Evolutionary conservation across 306 rosid species (phyloP).

Genomic region (Comarum palustre): DNA sequence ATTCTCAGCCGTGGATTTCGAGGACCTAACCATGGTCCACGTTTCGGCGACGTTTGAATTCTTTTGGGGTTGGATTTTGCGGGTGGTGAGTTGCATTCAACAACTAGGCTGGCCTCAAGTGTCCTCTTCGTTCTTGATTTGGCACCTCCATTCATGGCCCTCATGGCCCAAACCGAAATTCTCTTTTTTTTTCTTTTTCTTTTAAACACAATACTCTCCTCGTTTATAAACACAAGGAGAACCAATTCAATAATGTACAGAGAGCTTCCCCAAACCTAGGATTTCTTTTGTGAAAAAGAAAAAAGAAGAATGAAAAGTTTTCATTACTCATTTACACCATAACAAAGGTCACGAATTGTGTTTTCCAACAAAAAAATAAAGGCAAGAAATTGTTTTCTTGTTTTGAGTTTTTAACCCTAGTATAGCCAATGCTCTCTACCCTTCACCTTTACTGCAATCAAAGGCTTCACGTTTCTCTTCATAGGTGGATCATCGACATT

Average conservation of each 20-base stretch:
- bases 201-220: background rate
- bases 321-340: background rate
- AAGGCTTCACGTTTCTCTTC: no score
- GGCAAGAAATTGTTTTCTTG: background rate
- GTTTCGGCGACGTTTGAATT: conserved; percentile 22
- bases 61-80: conserved; percentile 37
- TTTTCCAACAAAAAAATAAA: no score
- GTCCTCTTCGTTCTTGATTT: conserved; percentile 14
- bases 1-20: conserved; percentile 34
- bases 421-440: background rate
- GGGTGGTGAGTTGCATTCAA: conserved; percentile 48
- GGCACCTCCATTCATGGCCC: conserved; percentile 11
- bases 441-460: background rate
- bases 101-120: conserved; percentile 33
- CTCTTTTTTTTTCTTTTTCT: background rate
- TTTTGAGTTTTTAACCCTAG: background rate
- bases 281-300: background rate
- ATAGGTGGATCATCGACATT: no score
- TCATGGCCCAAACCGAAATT: background rate
- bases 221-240: background rate
- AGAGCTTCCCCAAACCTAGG: background rate
- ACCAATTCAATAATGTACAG: background rate
- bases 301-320: no score
- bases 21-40: conserved; percentile 27
- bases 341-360: background rate